These are phyloP conservation scores for Diaporthe sp. DNA, from an alignment of 2,329 filamentous ascomycete species.

Conservation along the genomic window DNA sequence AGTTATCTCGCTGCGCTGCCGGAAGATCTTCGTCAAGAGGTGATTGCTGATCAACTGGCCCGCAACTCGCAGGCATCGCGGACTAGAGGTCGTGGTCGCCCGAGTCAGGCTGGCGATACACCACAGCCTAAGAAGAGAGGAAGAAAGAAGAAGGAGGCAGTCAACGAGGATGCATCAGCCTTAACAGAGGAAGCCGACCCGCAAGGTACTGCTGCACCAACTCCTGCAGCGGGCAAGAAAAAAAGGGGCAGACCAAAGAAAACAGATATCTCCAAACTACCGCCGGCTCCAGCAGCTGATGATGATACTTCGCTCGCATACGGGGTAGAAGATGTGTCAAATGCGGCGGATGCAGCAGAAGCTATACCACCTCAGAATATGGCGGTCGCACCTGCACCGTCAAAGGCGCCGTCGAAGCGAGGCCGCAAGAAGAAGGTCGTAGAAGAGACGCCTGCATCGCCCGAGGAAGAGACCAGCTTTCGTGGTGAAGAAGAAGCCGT, in stretches of 20 bases:
- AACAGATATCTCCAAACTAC: constrained; percentile 43
- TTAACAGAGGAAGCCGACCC: constrained; percentile 26
- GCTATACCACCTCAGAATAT: neutral
- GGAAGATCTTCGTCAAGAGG: constrained; percentile 38
- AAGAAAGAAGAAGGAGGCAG: constrained; percentile 47
- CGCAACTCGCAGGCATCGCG: constrained; percentile 35
- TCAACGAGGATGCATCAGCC: constrained; percentile 24
- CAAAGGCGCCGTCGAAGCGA: constrained; percentile 29
- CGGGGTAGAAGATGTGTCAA: neutral
- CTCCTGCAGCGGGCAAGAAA: constrained; percentile 46
- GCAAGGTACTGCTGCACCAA: constrained; percentile 13
- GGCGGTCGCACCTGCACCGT: neutral
- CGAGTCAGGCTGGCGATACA: neutral
- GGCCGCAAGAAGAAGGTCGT: constrained; percentile 38
- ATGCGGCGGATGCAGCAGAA: neutral
- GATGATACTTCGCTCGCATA: constrained; percentile 5
- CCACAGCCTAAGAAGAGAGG: constrained; percentile 48
- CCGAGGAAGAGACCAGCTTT: constrained; percentile 3
- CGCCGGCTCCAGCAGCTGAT: neutral
- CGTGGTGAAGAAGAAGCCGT: neutral
- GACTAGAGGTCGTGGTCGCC: constrained; percentile 40
- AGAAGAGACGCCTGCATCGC: constrained; percentile 6
- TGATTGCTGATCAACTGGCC: constrained; percentile 35
- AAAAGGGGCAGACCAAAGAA: constrained; percentile 61
- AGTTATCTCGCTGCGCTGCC: constrained; percentile 39